Evolutionary conservation across 2,329 filamentous ascomycete species (phyloP).

Genomic region (Paraphaeosphaeria minitans): DNA sequence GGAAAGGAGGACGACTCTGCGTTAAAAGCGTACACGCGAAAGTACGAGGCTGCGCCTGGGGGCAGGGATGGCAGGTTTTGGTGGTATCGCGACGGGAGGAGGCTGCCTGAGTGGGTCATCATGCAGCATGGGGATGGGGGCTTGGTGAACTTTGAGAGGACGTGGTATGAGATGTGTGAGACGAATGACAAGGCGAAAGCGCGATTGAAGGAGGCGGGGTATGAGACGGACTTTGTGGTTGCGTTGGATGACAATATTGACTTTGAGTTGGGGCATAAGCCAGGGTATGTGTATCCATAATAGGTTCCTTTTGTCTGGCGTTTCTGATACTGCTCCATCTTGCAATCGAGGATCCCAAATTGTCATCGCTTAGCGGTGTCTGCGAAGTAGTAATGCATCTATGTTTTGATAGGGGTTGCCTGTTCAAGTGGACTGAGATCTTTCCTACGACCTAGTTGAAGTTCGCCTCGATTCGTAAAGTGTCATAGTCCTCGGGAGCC

Average conservation of each 20-base stretch:
- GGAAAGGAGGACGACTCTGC: conserved; percentile 32
- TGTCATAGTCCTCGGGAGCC: too few relatives aligned
- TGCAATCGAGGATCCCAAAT: too few relatives aligned
- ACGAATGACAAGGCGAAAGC: conserved; percentile 21
- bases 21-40: conserved; percentile 31
- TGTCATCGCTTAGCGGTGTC: not conserved
- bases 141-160: conserved; percentile 36
- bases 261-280: conserved; percentile 26
- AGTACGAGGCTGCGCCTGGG: conserved; percentile 17
- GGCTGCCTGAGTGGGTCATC: conserved; percentile 40
- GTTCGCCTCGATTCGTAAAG: too few relatives aligned
- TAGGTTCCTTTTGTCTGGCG: not conserved
- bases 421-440: too few relatives aligned
- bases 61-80: conserved; percentile 30
- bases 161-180: conserved; percentile 36
- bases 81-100: conserved; percentile 33
- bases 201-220: conserved; percentile 18
- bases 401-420: too few relatives aligned
- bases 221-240: conserved; percentile 31
- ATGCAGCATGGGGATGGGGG: conserved; percentile 19
- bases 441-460: too few relatives aligned
- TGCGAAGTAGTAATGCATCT: too few relatives aligned
- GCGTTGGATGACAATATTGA: conserved; percentile 31
- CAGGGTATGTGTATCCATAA: conserved; percentile 22
- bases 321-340: too few relatives aligned